Conservation (phyloP, 1,284 basidiomycete species). For the Pyrrhoderma lamaoense region DNA sequence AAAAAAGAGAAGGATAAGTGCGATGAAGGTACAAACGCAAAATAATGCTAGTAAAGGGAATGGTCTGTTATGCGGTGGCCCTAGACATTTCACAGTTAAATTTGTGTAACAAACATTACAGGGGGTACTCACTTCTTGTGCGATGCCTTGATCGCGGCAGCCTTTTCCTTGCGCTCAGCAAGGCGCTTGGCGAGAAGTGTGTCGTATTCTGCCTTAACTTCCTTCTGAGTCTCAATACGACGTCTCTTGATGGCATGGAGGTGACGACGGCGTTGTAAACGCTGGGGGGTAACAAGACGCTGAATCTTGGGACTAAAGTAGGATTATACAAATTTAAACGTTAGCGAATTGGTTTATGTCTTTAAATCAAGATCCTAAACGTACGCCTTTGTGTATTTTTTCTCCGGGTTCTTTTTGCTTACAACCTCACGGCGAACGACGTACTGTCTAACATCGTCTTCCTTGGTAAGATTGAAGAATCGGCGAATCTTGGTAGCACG, state of each 20-base stretch:
- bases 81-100: neutral
- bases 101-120: no score
- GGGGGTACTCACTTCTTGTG: slow-evolving; percentile 15
- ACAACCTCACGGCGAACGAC: slow-evolving; percentile 89
- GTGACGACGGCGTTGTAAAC: slow-evolving; percentile 96
- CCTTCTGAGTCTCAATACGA: slow-evolving; percentile 87
- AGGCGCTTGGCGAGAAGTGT: slow-evolving; percentile 10
- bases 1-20: no score
- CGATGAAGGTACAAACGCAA: neutral
- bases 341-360: neutral
- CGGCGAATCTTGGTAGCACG: slow-evolving; percentile 91
- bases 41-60: neutral
- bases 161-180: slow-evolving; percentile 18
- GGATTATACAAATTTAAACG: slow-evolving; percentile 4
- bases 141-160: slow-evolving; percentile 15
- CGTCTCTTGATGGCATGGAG: slow-evolving; percentile 85
- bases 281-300: slow-evolving; percentile 88
- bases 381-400: slow-evolving; percentile 98
- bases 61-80: slow-evolving; percentile 11
- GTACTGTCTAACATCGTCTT: slow-evolving; percentile 97
- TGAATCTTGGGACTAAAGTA: slow-evolving; percentile 72
- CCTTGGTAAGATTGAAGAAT: slow-evolving; percentile 98
- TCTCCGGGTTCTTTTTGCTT: slow-evolving; percentile 84
- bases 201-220: slow-evolving; percentile 91
- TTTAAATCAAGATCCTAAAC: slow-evolving; percentile 29